phyloP scores from a whole-genome alignment of 129 eudicot genomes.

The Escallonia rubra region DNA sequence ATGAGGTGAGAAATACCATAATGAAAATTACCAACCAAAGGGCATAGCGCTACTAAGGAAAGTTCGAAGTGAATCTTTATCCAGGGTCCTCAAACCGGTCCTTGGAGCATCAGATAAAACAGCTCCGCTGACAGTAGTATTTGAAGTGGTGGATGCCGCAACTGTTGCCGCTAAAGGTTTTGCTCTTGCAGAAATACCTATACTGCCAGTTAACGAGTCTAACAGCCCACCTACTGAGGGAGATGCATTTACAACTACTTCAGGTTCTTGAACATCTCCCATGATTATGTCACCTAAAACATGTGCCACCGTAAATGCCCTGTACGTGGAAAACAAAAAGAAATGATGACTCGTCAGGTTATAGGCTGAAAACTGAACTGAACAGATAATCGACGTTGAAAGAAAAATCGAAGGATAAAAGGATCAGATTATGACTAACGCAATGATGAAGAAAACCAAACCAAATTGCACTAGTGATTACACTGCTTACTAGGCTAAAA shows the following conservation, averaged over 20 bases:
- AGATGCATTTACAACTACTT: constrained; percentile 58
- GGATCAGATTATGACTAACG: neutral
- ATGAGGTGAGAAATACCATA: constrained; percentile 25
- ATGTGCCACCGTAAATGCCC: constrained; percentile 89
- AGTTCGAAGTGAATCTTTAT: constrained; percentile 73
- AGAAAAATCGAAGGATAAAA: too few relatives aligned
- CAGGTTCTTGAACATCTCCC: constrained; percentile 78
- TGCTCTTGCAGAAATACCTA: constrained; percentile 91
- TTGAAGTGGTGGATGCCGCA: constrained; percentile 60
- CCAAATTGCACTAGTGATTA: neutral
- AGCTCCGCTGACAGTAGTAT: constrained; percentile 51
- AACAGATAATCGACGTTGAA: neutral
- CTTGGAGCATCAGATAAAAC: constrained; percentile 62
- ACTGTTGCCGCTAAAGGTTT: constrained; percentile 82
- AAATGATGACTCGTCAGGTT: neutral
- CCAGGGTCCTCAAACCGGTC: constrained; percentile 62
- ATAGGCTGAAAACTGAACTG: too few relatives aligned
- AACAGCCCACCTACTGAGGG: constrained; percentile 95
- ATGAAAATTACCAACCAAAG: constrained; percentile 69
- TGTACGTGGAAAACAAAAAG: constrained; percentile 17
- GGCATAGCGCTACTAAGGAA: constrained; percentile 89
- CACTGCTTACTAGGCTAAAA: too few relatives aligned
- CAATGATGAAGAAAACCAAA: neutral
- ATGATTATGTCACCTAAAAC: constrained; percentile 75
- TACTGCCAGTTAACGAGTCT: constrained; percentile 97